These are phyloP conservation scores for Tricholoma bakamatsutake DNA, from an alignment of 768 basidiomycete genomes.

Conservation along the genomic window DNA sequence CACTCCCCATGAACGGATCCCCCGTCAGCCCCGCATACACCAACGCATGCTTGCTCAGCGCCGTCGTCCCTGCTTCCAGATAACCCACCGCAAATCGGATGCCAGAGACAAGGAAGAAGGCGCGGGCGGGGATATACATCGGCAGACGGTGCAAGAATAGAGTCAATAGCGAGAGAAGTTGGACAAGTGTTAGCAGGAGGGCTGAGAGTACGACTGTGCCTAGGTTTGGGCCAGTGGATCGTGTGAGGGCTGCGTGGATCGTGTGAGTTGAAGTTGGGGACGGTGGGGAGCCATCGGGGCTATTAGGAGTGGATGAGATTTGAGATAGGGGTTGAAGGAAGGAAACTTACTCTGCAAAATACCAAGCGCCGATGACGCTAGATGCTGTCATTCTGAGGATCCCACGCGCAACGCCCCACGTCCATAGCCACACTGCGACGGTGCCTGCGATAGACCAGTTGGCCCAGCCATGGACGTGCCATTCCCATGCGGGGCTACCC, in stretches of 20 bases:
- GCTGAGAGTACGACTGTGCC: conserved; percentile 77
- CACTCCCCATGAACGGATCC: conserved; percentile 56
- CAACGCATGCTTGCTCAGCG: conserved; percentile 55
- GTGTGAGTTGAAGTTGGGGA: conserved; percentile 59
- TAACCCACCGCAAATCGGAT: conserved; percentile 47
- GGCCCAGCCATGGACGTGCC: conserved; percentile 35
- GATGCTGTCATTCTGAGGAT: conserved; percentile 70
- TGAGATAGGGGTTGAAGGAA: background rate
- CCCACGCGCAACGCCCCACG: conserved; percentile 78
- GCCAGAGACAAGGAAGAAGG: conserved; percentile 38
- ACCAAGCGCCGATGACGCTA: conserved; percentile 89
- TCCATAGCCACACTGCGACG: conserved; percentile 61
- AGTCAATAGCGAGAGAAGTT: conserved; percentile 45
- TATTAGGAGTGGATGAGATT: conserved; percentile 6
- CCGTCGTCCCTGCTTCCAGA: conserved; percentile 47
- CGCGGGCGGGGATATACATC: conserved; percentile 40
- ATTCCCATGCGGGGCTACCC: conserved; percentile 27
- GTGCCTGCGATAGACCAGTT: conserved; percentile 46
- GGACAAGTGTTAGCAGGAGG: conserved; percentile 68
- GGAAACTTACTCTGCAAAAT: conserved; percentile 54
- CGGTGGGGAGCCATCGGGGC: conserved; percentile 33
- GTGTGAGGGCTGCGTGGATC: conserved; percentile 71
- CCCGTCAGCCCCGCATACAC: conserved; percentile 76
- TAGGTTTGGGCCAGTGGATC: conserved; percentile 76
- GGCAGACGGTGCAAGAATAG: conserved; percentile 52